phyloP scores from a whole-genome alignment of 169 alveolate species.

The Plasmodium coatneyi region DNA sequence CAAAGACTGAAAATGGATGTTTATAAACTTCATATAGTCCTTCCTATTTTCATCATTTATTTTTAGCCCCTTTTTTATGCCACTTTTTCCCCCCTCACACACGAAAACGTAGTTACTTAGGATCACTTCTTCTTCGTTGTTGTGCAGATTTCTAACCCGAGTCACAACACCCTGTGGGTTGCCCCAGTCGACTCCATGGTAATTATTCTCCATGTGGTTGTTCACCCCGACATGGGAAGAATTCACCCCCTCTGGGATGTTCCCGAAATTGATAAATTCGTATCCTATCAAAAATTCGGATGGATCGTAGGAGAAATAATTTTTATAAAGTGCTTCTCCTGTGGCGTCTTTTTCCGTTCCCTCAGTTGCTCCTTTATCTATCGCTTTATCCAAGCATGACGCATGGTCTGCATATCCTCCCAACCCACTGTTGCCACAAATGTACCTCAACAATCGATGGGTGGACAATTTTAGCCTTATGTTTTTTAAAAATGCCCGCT shows the following conservation, averaged over 20 bases:
- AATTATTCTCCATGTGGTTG: not conserved
- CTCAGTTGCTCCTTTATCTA: not conserved
- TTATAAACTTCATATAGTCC: slow-evolving; percentile 86
- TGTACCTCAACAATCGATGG: slow-evolving; percentile 57
- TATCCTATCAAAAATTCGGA: slow-evolving; percentile 66
- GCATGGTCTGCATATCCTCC: not conserved
- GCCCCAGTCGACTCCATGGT: not conserved
- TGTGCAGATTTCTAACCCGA: slow-evolving; percentile 15
- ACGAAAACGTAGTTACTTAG: slow-evolving; percentile 83
- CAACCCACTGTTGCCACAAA: not conserved
- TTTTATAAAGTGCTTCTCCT: not conserved
- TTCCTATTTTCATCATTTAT: slow-evolving; percentile 74
- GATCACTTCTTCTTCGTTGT: slow-evolving; percentile 78
- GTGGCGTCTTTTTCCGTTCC: not conserved
- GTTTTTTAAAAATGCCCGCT: slow-evolving; percentile 47
- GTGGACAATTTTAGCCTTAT: slow-evolving; percentile 74
- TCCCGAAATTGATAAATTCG: slow-evolving; percentile 36
- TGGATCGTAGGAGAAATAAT: slow-evolving; percentile 38
- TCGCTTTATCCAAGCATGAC: not conserved
- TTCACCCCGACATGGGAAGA: not conserved
- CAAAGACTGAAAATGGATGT: slow-evolving; percentile 88
- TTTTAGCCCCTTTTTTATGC: slow-evolving; percentile 25
- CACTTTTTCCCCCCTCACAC: slow-evolving; percentile 82
- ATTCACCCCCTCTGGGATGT: not conserved
- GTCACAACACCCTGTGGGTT: slow-evolving; percentile 16